Conservation (phyloP, 306 rosid genomes). For the Dryas octopetala region DNA sequence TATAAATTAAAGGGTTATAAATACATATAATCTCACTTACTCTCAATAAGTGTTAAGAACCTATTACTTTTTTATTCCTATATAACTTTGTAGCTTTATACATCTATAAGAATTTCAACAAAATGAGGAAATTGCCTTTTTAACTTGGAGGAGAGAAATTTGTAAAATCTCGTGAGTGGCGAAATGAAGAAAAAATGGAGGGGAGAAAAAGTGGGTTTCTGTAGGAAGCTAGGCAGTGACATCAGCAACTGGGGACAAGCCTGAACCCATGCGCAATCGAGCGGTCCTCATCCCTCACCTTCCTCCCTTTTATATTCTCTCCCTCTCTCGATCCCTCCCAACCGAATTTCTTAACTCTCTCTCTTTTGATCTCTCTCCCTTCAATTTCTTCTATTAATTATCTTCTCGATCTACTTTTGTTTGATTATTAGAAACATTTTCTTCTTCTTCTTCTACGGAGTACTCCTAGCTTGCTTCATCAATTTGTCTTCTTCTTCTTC, state of each 20-base stretch:
- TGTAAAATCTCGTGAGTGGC: background rate
- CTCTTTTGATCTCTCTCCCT: background rate
- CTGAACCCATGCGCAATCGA: slow-evolving; percentile 81
- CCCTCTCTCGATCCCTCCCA: slow-evolving; percentile 32
- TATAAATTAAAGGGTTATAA: no score
- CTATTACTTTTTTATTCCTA: no score
- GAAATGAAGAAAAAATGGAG: slow-evolving; percentile 14
- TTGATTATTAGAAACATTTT: background rate
- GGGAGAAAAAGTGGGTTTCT: slow-evolving; percentile 8
- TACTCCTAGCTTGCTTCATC: background rate
- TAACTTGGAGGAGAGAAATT: background rate
- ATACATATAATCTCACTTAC: no score
- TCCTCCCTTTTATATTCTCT: slow-evolving; percentile 42
- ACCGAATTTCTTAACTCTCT: slow-evolving; percentile 30
- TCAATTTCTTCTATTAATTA: background rate
- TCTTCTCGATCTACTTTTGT: background rate
- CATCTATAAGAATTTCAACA: no score
- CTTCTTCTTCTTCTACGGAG: slow-evolving; percentile 4
- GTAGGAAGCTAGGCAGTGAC: slow-evolving; percentile 47
- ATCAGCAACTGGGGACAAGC: slow-evolving; percentile 69
- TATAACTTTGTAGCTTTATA: no score
- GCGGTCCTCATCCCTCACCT: slow-evolving; percentile 60
- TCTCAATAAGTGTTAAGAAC: no score
- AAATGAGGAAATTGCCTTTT: no score
- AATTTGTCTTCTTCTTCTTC: slow-evolving; percentile 31